Base-by-base conservation (phyloP, 306 rosid genomes). In the Prunus kanzakura region DNA sequence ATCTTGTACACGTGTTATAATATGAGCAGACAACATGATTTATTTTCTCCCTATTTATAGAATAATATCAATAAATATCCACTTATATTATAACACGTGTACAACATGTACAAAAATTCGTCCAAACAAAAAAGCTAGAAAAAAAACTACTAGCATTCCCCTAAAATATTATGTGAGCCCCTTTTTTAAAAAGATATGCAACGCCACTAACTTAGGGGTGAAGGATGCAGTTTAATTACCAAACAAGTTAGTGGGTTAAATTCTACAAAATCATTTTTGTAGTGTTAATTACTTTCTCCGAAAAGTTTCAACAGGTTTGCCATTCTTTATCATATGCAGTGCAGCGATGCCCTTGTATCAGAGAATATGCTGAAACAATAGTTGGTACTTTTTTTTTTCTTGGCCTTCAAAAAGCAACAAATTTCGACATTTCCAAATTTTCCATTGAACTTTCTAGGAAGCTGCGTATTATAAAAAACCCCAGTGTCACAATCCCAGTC, bases 381-480 rank as follows among this genome's bases (percentile, higher is more conserved):
- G 2, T 38, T 38, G 1, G 23, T 22, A 20, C 6, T 32, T 0
- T 4, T 5, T 54, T 64, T 58, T 29, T 46, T 20, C 43, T 64
- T 49, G n/a, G 57, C 29, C 43, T 19, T 25, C 14, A 49, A 20
- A 58, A 10, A 25, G 64, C 74, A 85, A 76, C 72, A 16, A 30
- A n/a, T 29, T 50, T 47, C 56, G 50, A 38, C 49, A 64, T 54
- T 64, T 18, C 49, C 45, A 64, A 4, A 4, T 29, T 62, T 29
- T 14, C 20, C 10, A 3, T 27, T 4, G 74, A 64, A 80, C 62
- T 68, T 80, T 82, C 84, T 25, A 11, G 78, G 81, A 86, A 86
- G 71, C 27, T 69, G 79, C 86, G 47, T 58, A 22, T 25, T 19
- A 64, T 19, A 35, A 64, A 58, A 23, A 23, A 64, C 3, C 69